A percentile compares a stretch with the other conserved stretches of the same genome.
phyloP scores from a whole-genome alignment of 176 grass and related monocot species.

The Aegilops longissima region DNA sequence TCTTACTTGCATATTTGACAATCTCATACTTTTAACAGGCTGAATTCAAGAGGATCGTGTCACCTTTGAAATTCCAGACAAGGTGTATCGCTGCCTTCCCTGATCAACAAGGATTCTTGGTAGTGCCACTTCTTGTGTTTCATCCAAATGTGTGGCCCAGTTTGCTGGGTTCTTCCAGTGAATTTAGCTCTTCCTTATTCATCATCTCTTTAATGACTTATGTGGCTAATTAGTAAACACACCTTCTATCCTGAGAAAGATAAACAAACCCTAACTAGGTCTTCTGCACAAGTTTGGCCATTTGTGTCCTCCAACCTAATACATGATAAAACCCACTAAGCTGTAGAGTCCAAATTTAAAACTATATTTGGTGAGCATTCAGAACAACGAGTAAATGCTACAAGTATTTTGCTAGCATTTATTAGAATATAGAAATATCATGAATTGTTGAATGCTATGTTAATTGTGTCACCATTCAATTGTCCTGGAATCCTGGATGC shows the following conservation, averaged over 20 bases:
- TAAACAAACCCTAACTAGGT: not conserved
- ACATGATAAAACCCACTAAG: not conserved
- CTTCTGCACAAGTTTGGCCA: not conserved
- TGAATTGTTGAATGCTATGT: not conserved
- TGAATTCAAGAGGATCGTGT: conserved; percentile 86
- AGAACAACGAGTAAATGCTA: not conserved
- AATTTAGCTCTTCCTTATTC: conserved; percentile 4
- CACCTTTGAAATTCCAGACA: conserved; percentile 88
- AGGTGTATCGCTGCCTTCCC: conserved; percentile 92
- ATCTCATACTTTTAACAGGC: conserved; percentile 44
- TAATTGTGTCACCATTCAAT: conserved; percentile 5
- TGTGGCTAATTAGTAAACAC: not conserved
- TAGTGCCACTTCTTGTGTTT: conserved; percentile 38
- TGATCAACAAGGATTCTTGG: conserved; percentile 99
- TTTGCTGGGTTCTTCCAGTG: not conserved
- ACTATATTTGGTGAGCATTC: not conserved
- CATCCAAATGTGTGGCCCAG: not conserved
- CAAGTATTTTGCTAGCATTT: not conserved
- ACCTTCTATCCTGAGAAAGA: not conserved
- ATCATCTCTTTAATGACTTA: not conserved
- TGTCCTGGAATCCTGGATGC: not conserved
- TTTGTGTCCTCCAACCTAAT: not conserved
- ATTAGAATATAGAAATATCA: not conserved
- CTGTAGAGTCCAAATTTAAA: not conserved
- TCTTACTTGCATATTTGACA: conserved; percentile 24